phyloP scores from a whole-genome alignment of 331 rosid species.

The Malus hybrid region DNA sequence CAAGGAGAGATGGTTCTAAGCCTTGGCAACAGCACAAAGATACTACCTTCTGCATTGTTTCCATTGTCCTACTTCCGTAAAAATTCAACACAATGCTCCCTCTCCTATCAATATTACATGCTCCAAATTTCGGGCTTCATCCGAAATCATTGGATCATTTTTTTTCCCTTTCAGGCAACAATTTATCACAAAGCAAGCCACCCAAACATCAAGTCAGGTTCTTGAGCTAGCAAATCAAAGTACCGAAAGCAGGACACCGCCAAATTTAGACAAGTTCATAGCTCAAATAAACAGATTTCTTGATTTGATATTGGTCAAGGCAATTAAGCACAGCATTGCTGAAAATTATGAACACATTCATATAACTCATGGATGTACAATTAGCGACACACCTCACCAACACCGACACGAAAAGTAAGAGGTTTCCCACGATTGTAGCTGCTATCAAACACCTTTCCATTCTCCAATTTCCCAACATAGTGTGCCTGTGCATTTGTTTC shows the following conservation, averaged over 20 bases:
- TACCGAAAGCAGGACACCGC: background rate
- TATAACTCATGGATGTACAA: background rate
- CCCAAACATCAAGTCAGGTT: background rate
- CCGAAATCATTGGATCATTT: background rate
- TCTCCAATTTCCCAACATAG: conserved; percentile 83
- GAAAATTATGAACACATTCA: background rate
- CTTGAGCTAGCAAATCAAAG: background rate
- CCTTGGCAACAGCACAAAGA: too few relatives aligned
- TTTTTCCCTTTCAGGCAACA: background rate
- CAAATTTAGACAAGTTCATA: background rate
- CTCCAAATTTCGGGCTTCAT: too few relatives aligned
- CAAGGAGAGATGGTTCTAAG: too few relatives aligned
- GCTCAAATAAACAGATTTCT: background rate
- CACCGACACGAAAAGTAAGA: conserved; percentile 74
- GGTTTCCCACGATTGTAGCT: conserved; percentile 93
- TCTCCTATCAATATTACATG: too few relatives aligned
- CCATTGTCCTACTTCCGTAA: too few relatives aligned
- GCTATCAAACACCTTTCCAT: conserved; percentile 85
- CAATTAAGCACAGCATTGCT: background rate
- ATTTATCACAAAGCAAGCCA: background rate
- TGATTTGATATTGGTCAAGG: background rate
- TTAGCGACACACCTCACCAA: conserved; percentile 72
- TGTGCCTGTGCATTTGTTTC: conserved; percentile 49
- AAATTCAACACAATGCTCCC: too few relatives aligned
- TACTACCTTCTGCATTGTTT: too few relatives aligned